Evolutionary conservation across 1,284 basidiomycete genomes (phyloP).

Genomic region (Fomitopsis pinicola): DNA sequence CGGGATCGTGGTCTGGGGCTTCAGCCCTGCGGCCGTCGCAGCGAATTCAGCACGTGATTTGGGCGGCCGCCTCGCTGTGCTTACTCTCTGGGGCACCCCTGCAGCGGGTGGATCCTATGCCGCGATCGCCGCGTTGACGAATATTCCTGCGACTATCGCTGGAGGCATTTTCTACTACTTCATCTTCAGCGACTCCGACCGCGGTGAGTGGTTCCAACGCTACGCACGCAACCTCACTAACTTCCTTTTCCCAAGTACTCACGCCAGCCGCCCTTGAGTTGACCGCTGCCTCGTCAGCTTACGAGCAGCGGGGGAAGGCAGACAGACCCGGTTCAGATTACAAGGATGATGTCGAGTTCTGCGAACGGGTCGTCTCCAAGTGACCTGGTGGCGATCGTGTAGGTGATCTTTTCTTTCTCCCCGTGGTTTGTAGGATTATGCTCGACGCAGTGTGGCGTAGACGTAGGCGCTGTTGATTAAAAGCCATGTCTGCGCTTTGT

Average conservation of each 20-base stretch:
- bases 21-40: constrained; percentile 45
- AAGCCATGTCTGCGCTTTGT: no score
- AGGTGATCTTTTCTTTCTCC: not conserved
- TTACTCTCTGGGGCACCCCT: constrained; percentile 53
- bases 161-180: constrained; percentile 51
- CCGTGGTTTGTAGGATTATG: not conserved
- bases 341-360: not conserved
- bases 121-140: constrained; percentile 60
- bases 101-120: constrained; percentile 57
- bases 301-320: constrained; percentile 1
- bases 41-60: constrained; percentile 67
- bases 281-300: not conserved
- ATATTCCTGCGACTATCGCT: constrained; percentile 58
- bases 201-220: constrained; percentile 27
- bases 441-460: not conserved
- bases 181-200: constrained; percentile 52
- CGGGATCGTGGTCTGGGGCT: constrained; percentile 57
- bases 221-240: not conserved
- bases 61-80: constrained; percentile 52
- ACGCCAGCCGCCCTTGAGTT: constrained; percentile 1
- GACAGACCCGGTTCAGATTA: not conserved
- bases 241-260: not conserved
- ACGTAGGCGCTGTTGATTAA: no score
- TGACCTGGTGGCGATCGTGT: not conserved
- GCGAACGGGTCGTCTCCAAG: not conserved